phyloP scores from a whole-genome alignment of 148 eudicot species.

The Chenopodium suecicum region DNA sequence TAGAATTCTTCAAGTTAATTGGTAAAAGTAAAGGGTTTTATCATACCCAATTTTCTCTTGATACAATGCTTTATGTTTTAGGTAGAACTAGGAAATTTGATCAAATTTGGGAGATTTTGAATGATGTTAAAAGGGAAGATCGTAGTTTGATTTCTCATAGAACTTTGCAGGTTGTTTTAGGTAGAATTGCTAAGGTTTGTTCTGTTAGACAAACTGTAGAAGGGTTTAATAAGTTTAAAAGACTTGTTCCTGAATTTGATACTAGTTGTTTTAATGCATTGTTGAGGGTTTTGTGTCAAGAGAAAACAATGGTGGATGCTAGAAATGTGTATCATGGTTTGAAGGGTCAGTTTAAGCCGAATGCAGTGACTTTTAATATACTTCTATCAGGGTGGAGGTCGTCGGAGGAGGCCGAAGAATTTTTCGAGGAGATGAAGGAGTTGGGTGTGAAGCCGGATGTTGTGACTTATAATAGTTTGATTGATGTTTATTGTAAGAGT shows the following conservation, averaged over 20 bases:
- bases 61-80: constrained; percentile 73
- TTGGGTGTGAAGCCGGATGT: constrained; percentile 76
- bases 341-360: constrained; percentile 59
- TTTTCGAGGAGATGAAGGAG: constrained; percentile 73
- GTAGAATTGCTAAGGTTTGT: constrained; percentile 67
- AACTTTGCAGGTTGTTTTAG: constrained; percentile 73
- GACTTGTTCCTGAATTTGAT: constrained; percentile 48
- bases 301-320: constrained; percentile 82
- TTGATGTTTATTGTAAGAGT: constrained; percentile 77
- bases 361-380: constrained; percentile 71
- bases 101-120: constrained; percentile 59
- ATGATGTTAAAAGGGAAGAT: constrained; percentile 59
- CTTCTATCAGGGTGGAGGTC: constrained; percentile 88
- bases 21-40: constrained; percentile 49
- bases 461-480: constrained; percentile 77
- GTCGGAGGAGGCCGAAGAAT: constrained; percentile 67
- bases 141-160: constrained; percentile 52
- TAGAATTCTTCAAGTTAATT: constrained; percentile 54
- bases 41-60: constrained; percentile 67
- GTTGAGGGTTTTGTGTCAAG: constrained; percentile 78
- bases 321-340: constrained; percentile 70
- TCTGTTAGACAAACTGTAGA: constrained; percentile 78
- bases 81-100: constrained; percentile 65
- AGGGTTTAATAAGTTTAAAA: constrained; percentile 57
- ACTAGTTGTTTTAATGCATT: constrained; percentile 59